Evolutionary conservation across 352 stramenopile species (phyloP), one percentile per base, ranked within the genome.

Genomic region (Globisporangium cylindrosporum): DNA sequence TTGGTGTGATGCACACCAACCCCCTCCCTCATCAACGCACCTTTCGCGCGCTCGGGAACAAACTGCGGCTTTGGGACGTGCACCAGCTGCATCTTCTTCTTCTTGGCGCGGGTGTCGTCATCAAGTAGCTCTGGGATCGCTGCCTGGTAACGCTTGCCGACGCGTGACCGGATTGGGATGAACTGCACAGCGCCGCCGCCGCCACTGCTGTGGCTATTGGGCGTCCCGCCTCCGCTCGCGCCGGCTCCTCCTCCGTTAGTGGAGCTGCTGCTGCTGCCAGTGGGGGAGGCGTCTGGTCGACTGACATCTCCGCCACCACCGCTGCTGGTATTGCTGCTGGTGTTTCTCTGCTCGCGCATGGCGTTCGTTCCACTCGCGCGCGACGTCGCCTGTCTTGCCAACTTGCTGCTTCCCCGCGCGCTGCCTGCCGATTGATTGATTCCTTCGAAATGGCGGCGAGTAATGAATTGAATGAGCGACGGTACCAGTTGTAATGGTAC

Each of bases 71-170:
- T 80, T 1, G 75, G 72, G 1, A 68, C 76, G 54, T 78, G 76
- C 58, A 74, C 54, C 27, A 78, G 54, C 4, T 66, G 66, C 66
- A 36, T 64, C 36, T 82, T 73, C 22, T 69, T 67, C 66, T 73
- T 82, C 59, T 64, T 59, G 1, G 74, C 49, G 10, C 74, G 64
- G 68, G n/a, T 25, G 66, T 49, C 27, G 55, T 75, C 54, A 0
- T 64, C 41, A 22, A 84, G 63, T 49, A 92, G 48, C 46, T 88
- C 79, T 0, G 89, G 89, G 32, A 96, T 78, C 43, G 70, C 64
- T 24, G 89, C 89, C 75, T 96, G 89, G 65, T 84, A 96, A 59
- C 84, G 75, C 78, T 90, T 92, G 8, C 89, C 89, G 14, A 96
- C 85, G 27, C 89, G 80, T 25, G 85, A 93, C 51, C 82, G 86